Evolutionary conservation across 2,329 filamentous ascomycete genomes (phyloP).

Genomic region (Beauveria sp.): DNA sequence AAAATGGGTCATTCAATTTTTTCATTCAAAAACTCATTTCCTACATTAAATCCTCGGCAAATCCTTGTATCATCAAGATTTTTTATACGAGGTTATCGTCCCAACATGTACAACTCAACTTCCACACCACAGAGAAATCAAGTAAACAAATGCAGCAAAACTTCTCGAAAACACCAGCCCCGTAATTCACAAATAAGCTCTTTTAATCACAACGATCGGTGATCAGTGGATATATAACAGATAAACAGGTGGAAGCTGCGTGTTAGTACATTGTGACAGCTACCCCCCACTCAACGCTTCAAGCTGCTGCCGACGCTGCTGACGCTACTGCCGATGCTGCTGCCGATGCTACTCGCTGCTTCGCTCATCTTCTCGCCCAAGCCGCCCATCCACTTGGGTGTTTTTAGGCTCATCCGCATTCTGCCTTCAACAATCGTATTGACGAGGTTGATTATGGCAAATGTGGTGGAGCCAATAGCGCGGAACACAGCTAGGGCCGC

Average conservation of each 20-base stretch:
- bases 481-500: constrained; percentile 82
- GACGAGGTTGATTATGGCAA: constrained; percentile 74
- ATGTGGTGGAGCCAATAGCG: constrained; percentile 72
- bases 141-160: not conserved
- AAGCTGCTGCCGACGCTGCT: constrained; percentile 40
- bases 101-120: not conserved
- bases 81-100: not conserved
- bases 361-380: constrained; percentile 37
- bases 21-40: constrained; percentile 1
- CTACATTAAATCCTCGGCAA: constrained; percentile 4
- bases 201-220: constrained; percentile 1
- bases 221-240: not conserved
- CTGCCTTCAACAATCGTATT: constrained; percentile 83
- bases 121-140: constrained; percentile 9
- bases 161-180: not conserved
- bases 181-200: constrained; percentile 4
- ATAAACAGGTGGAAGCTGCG: not conserved
- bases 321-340: constrained; percentile 36
- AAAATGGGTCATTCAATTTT: not conserved
- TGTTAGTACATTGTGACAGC: not conserved
- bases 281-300: constrained; percentile 16
- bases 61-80: not conserved
- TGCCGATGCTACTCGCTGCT: constrained; percentile 42
- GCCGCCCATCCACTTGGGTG: constrained; percentile 42
- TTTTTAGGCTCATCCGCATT: constrained; percentile 52